These are phyloP conservation scores for Pseudocercospora ulei DNA, from an alignment of 2,329 filamentous ascomycete species.

Conservation along the genomic window DNA sequence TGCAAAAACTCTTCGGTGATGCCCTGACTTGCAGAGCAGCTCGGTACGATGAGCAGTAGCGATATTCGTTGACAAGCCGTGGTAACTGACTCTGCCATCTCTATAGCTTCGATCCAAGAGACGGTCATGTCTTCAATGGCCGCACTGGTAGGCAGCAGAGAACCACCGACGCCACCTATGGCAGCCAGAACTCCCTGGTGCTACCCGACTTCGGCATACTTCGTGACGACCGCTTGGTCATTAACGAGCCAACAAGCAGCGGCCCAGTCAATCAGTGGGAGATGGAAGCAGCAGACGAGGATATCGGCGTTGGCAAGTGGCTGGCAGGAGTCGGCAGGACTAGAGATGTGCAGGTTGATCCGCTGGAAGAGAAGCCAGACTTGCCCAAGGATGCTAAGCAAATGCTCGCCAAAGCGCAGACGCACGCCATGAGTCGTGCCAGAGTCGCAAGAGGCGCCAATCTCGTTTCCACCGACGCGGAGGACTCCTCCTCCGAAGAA, in stretches of 20 bases:
- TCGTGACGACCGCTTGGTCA: conserved; percentile 11
- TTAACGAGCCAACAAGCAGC: neutral
- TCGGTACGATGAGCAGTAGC: conserved; percentile 9
- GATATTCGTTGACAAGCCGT: neutral
- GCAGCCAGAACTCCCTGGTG: conserved; percentile 7
- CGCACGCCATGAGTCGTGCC: conserved; percentile 14
- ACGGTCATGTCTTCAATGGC: conserved; percentile 26
- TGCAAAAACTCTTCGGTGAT: conserved; percentile 7
- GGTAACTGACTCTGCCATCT: neutral
- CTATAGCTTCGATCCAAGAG: neutral
- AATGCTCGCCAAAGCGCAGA: conserved; percentile 14
- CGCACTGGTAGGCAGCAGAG: conserved; percentile 14
- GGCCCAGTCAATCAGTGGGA: conserved; percentile 12
- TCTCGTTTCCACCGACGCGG: conserved; percentile 10
- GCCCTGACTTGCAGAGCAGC: conserved; percentile 23
- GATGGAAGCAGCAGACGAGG: conserved; percentile 12
- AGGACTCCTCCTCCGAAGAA: too few species aligned
- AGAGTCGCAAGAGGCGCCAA: conserved; percentile 19
- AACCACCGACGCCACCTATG: conserved; percentile 2
- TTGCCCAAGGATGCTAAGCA: conserved; percentile 23
- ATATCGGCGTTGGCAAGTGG: conserved; percentile 23
- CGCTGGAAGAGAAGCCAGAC: conserved; percentile 14
- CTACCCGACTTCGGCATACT: conserved; percentile 11
- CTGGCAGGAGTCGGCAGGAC: conserved; percentile 23
- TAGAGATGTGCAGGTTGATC: conserved; percentile 13